Percentiles rank a stretch among this genome's conserved stretches.
Conservation (phyloP, 768 basidiomycete genomes). For the Amanita rimosa region DNA sequence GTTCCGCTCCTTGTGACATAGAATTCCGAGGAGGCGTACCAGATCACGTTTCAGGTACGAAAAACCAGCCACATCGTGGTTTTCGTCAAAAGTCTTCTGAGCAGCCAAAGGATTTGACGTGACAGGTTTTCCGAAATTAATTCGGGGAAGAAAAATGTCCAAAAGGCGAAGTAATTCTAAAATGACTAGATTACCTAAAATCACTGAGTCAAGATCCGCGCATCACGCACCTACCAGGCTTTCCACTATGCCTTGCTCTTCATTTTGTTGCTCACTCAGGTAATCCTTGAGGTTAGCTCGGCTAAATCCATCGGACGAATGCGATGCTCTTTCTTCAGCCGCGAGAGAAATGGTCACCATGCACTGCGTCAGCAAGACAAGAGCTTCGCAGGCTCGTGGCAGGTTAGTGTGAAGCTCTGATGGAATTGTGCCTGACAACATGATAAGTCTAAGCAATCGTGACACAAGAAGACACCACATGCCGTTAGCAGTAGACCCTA, state of each 20-base stretch:
- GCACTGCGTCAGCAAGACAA: conserved; percentile 71
- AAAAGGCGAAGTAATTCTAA: conserved; percentile 65
- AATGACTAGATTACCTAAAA: conserved; percentile 3
- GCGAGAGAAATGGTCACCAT: conserved; percentile 53
- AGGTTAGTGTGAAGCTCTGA: conserved; percentile 55
- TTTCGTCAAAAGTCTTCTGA: conserved; percentile 8
- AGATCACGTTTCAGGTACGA: conserved; percentile 81
- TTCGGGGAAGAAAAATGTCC: conserved; percentile 74
- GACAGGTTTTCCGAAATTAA: conserved; percentile 67
- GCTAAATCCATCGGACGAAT: conserved; percentile 9
- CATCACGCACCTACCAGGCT: conserved; percentile 42
- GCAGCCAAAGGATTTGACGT: conserved; percentile 15
- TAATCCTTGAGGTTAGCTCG: conserved; percentile 21
- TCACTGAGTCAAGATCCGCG: not conserved
- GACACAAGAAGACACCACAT: not conserved
- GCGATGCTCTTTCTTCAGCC: conserved; percentile 25
- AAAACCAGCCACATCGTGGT: conserved; percentile 46
- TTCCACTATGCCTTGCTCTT: conserved; percentile 38
- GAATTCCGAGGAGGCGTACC: conserved; percentile 75
- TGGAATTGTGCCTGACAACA: conserved; percentile 9
- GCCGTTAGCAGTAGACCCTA: conserved; percentile 13
- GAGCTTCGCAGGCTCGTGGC: conserved; percentile 70
- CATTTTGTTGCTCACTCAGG: conserved; percentile 31
- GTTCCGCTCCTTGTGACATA: conserved; percentile 50
- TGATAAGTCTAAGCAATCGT: not conserved